Evolutionary conservation across 345 rosid species (phyloP), one percentile per base, ranked within the genome.

Genomic region (Sisymbrium altissimum): DNA sequence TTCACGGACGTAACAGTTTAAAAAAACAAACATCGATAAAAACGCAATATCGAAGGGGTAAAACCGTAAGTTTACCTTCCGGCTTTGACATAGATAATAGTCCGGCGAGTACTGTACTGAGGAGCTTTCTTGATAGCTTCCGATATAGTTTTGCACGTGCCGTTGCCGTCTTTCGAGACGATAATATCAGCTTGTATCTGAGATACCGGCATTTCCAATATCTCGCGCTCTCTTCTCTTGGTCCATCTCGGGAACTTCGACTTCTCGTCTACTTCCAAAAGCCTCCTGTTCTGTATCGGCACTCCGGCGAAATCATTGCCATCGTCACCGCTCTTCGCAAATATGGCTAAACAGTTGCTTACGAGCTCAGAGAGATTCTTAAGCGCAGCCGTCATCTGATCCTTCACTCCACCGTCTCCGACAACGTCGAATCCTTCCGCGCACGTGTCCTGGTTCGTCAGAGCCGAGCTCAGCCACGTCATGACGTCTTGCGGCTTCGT

Each of bases 361-460:
- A 92, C 93, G 30, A 95, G 78, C 81, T 95, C 98, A 18, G 99
- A 85, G 49, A 95, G 78, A 74, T 95, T 92, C 87, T 75, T 84
- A 60, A 92, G 7, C 75, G 74, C 81, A 29, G 27, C 68, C 13
- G 83, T 5, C 86, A 95, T 80, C 85, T 83, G 91, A 54, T 83
- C 74, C 76, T 88, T 95, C 67, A 86, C 94, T 17, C 68, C 25
- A 29, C 97, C 97, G 27, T 70, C 41, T n/a, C 86, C 90, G 15
- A 82, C 78, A 40, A 70, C 94, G 19, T 72, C 83, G 35, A 95
- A 88, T 21, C 99, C 99, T 30, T 95, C 99, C 7, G 82, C 35
- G 44, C 99, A 95, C 56, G 99, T 95, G 86, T 95, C 99, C 8
- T 92, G 97, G 55, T 95, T 92, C 1, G 98, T 95, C 64, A 95